Evolutionary conservation across 257 asterid species (phyloP).

Genomic region (Salvia miltiorrhiza): DNA sequence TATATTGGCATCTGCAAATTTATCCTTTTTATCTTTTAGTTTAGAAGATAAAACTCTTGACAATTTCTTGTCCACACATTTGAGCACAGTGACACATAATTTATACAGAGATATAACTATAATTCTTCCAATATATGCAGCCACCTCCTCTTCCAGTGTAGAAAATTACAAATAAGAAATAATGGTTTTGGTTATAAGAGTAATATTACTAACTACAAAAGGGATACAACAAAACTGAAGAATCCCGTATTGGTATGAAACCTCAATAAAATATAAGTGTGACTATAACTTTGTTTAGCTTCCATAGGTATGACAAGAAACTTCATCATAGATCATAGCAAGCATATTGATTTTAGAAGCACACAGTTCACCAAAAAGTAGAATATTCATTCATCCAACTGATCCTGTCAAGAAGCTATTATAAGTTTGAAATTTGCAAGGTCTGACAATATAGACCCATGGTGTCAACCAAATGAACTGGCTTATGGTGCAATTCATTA

Average conservation of each 20-base stretch:
- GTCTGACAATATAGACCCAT: neutral
- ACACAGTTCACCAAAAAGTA: too few species aligned
- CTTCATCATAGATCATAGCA: neutral
- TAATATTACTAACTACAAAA: conserved; percentile 1
- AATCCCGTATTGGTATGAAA: neutral
- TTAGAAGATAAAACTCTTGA: neutral
- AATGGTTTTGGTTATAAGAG: neutral
- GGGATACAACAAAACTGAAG: neutral
- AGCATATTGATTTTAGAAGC: neutral
- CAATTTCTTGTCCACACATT: neutral
- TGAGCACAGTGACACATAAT: neutral
- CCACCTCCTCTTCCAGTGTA: neutral
- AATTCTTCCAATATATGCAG: conserved; percentile 1
- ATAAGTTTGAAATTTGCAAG: neutral
- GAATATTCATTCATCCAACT: neutral
- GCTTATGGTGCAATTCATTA: neutral
- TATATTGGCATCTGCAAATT: neutral
- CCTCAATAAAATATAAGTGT: neutral
- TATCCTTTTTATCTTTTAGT: conserved; percentile 3
- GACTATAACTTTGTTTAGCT: neutral
- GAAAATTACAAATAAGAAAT: neutral
- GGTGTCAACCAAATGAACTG: conserved; percentile 1
- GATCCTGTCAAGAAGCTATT: conserved; percentile 1
- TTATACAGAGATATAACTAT: neutral
- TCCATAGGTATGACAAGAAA: neutral